Percentiles rank a stretch among this genome's conserved stretches.
Evolutionary conservation across 2,329 filamentous ascomycete genomes (phyloP).

Genomic region (Coniella vitis): DNA sequence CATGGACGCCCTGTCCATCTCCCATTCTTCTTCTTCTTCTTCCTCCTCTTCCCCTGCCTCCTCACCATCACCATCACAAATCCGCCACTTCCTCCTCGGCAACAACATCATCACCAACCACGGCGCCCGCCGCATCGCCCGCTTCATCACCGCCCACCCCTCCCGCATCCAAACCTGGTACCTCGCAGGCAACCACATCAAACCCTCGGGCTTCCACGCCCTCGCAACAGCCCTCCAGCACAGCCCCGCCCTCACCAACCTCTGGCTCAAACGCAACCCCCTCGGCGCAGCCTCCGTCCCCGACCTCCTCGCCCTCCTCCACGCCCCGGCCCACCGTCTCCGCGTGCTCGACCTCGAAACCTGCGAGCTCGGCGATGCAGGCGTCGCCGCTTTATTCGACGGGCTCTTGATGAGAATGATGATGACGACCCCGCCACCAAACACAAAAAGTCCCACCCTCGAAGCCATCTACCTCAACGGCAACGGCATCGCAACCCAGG

Average conservation of each 20-base stretch:
- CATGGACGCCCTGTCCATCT: slow-evolving; percentile 40
- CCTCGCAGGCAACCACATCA: slow-evolving; percentile 47
- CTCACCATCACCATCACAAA: too few species aligned
- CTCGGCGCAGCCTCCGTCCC: slow-evolving; percentile 32
- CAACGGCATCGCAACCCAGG: slow-evolving; percentile 27
- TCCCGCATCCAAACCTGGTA: slow-evolving; percentile 48
- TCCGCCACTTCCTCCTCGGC: slow-evolving; percentile 45
- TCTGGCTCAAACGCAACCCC: slow-evolving; percentile 51
- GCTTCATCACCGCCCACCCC: slow-evolving; percentile 38
- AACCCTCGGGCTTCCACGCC: slow-evolving; percentile 31
- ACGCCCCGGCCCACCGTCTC: slow-evolving; percentile 33
- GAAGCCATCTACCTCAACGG: slow-evolving; percentile 32
- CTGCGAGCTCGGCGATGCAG: slow-evolving; percentile 41
- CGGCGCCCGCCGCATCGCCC: slow-evolving; percentile 38
- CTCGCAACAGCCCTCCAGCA: slow-evolving; percentile 38
- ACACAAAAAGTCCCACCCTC: slow-evolving; percentile 28
- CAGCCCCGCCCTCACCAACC: slow-evolving; percentile 37
- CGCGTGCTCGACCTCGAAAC: slow-evolving; percentile 48
- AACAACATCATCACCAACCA: slow-evolving; percentile 48
- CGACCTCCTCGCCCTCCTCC: slow-evolving; percentile 37
- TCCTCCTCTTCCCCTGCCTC: too few species aligned
- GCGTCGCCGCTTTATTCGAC: slow-evolving; percentile 36
- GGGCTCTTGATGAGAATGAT: slow-evolving; percentile 27
- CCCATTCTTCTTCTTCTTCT: too few species aligned
- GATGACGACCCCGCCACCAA: too few species aligned